Evolutionary conservation across 768 basidiomycete species (phyloP), one percentile per base, ranked within the genome.

Genomic region (Cystobasidium tubakii): DNA sequence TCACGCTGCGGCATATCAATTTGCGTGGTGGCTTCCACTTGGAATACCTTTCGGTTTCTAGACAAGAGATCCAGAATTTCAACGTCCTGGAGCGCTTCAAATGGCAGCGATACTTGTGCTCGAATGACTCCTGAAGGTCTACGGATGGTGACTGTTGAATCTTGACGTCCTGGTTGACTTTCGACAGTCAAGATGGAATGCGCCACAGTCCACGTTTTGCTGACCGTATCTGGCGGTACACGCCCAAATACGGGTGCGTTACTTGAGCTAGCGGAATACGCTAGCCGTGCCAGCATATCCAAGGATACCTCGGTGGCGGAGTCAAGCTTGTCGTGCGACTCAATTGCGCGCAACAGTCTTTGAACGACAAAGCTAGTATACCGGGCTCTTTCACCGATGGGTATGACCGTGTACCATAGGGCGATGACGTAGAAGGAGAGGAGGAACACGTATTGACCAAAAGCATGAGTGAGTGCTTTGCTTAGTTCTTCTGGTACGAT

Each of bases 221-320:
- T 73, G 33, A 75, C n/a, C 0, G 73, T 33, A 12, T 67, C 29
- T 34, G 57, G 54, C 19, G 46, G n/a, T 6, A 70, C 55, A 76
- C 78, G 42, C 71, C 42, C 42, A 21, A 36, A 42, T 62, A 62
- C 81, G 50, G 81, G 1, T 7, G 33, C 65, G 23, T 31, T 15
- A 15, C 54, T 55, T 27, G 39, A 29, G 34, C 46, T 44, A 86
- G 84, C 0, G 95, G 94, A 96, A 78, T 94, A 97, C 0, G 95
- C 89, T 80, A 96, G 96, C 21, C 96, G 85, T 12, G 92, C 89
- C 21, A 99, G 85, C 92, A 94, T 98, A 80, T 99, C 96, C 79
- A 98, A 94, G 81, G 92, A 95, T 42, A 98, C 95, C 79, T 97
- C 92, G 0, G 93, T 91, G 31, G 89, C 88, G 74, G 90, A 91